Conservation (phyloP, 140 eudicot genomes). For the Oenanthe javanica region DNA sequence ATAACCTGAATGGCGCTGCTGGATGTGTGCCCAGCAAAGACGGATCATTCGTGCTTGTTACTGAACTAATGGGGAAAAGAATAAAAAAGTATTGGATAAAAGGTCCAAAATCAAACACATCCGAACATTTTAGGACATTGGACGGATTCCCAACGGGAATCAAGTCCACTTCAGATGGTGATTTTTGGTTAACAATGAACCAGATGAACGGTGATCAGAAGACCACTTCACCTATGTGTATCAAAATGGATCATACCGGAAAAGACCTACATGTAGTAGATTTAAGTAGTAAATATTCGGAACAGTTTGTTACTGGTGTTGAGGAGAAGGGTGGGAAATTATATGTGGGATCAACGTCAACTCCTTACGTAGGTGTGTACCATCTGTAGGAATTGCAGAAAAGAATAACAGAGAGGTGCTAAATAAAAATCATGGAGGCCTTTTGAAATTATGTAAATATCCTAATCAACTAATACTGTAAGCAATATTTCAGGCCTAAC, state of each 20-base stretch:
- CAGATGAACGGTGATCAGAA: not conserved
- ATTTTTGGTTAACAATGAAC: slow-evolving; percentile 5
- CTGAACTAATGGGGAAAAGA: not conserved
- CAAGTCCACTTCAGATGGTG: not conserved
- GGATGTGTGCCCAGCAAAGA: not conserved
- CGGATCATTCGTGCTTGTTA: slow-evolving; percentile 9
- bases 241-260: slow-evolving; percentile 4
- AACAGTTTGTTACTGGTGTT: slow-evolving; percentile 3
- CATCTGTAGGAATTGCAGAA: not conserved
- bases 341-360: not conserved
- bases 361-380: slow-evolving; percentile 6
- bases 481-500: not conserved
- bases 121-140: not conserved
- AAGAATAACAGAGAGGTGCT: not conserved
- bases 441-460: not conserved
- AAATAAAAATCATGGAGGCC: not conserved
- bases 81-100: not conserved
- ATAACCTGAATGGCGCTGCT: not conserved
- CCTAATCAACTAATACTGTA: not conserved
- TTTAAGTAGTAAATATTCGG: not conserved
- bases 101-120: not conserved
- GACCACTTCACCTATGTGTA: not conserved
- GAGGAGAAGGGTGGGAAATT: not conserved
- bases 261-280: not conserved
- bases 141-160: slow-evolving; percentile 1